Evolutionary conservation across 139 green algal species (phyloP), one percentile per base, ranked within the genome.

Genomic region (Volvox reticuliferus): DNA sequence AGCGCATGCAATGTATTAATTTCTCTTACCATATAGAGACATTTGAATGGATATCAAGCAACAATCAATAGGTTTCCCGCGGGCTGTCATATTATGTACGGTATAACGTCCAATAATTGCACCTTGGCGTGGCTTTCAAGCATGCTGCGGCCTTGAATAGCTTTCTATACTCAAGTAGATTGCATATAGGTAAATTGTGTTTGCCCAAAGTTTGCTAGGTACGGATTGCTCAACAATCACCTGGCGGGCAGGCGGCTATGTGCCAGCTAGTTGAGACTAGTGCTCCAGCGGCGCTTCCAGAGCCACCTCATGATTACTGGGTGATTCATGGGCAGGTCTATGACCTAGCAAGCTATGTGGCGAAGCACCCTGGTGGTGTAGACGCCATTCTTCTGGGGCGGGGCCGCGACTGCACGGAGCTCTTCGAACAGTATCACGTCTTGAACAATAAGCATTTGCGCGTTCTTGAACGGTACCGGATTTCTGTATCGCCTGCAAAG

Each of bases 391-490:
- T 68, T 18, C 83, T 89, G 1, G 83, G 83, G 14, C 83, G 67
- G 26, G 83, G 83, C 12, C 65, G 83, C 2, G 83, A 89, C 83
- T 89, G 83, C 83, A 89, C 83, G 36, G 83, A 89, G 83, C 67
- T 89, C 26, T 89, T 89, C 36, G 83, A 89, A 65, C 83, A 89
- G 67, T 89, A 89, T n/a, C 83, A 89, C 24, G 83, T 89, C 22
- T 68, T 89, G 14, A 89, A 89, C 83, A 80, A 79, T 68, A 89
- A 89, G 36, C 83, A 89, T 28, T 12, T 89, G 35, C 35, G 67
- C 1, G 83, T 89, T 16, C 83, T 89, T 33, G 83, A 89, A 35
- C 65, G 83, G 12, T 89, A 69, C 28, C 83, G 83, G 2, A 62
- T 88, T 12, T 35, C 65, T 16, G 24, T 89, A 68, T 68, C 35